Evolutionary conservation across 805 yeast species (phyloP).

Genomic region (Candida insectalens): DNA sequence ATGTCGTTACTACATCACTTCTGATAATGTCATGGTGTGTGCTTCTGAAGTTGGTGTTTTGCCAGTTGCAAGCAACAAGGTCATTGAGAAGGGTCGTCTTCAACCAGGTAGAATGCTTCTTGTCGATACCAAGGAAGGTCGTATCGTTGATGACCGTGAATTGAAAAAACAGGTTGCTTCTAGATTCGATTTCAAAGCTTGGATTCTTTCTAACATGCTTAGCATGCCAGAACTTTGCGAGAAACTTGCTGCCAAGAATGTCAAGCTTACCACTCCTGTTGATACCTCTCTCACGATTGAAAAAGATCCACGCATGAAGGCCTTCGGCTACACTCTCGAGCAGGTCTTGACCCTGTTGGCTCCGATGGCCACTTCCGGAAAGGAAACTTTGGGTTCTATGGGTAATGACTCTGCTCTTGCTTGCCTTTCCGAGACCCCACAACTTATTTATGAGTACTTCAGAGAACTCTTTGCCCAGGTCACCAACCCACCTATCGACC

Average conservation of each 20-base stretch:
- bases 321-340: conserved; percentile 92
- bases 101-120: conserved; percentile 95
- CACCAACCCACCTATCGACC: conserved; percentile 97
- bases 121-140: conserved; percentile 88
- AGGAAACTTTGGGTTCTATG: conserved; percentile 96
- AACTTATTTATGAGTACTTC: conserved; percentile 84
- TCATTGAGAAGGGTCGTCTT: conserved; percentile 85
- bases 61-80: conserved; percentile 72
- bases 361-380: conserved; percentile 89
- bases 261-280: conserved; percentile 17
- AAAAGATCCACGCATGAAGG: conserved; percentile 60
- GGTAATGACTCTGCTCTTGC: conserved; percentile 97
- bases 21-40: conserved; percentile 91
- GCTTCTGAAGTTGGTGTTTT: conserved; percentile 98
- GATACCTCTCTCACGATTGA: conserved; percentile 42
- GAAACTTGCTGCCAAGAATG: conserved; percentile 40
- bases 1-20: conserved; percentile 92
- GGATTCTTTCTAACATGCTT: conserved; percentile 83
- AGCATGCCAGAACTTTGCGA: conserved; percentile 65
- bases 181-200: conserved; percentile 84
- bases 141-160: conserved; percentile 88
- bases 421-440: conserved; percentile 89
- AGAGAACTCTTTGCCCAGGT: conserved; percentile 96
- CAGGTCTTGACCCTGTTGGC: conserved; percentile 75
- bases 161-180: conserved; percentile 72